These are phyloP conservation scores for Trichosanthes cucumerina DNA, from an alignment of 306 rosid genomes.

Conservation along the genomic window DNA sequence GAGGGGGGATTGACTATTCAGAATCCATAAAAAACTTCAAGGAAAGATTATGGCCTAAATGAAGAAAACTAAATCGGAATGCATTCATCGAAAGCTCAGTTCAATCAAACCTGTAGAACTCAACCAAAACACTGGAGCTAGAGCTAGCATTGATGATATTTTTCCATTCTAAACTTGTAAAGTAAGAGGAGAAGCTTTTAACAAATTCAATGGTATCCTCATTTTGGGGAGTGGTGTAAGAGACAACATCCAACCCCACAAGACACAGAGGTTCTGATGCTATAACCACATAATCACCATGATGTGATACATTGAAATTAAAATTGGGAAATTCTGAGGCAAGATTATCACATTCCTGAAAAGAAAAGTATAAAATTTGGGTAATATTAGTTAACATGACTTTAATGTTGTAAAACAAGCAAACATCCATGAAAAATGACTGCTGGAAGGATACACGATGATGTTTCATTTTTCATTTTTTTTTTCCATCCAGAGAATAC, in stretches of 20 bases:
- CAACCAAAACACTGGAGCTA: slow-evolving; percentile 37
- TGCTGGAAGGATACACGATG: background rate
- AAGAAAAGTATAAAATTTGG: background rate
- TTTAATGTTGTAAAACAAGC: background rate
- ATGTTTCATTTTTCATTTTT: background rate
- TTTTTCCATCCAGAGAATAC: background rate
- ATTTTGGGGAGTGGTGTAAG: slow-evolving; percentile 38
- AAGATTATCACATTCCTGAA: slow-evolving; percentile 38
- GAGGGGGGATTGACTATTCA: too few relatives aligned
- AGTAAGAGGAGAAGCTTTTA: slow-evolving; percentile 50
- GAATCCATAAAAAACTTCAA: background rate
- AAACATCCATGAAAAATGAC: background rate
- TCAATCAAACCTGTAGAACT: slow-evolving; percentile 57
- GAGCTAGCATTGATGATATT: slow-evolving; percentile 45
- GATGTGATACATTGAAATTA: slow-evolving; percentile 83
- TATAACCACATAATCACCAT: slow-evolving; percentile 82
- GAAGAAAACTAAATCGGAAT: slow-evolving; percentile 2
- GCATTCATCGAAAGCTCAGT: slow-evolving; percentile 1
- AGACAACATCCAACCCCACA: slow-evolving; percentile 79
- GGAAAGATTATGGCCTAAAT: background rate
- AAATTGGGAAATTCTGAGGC: slow-evolving; percentile 54
- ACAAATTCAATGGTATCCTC: slow-evolving; percentile 44
- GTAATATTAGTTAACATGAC: background rate
- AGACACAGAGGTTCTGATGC: slow-evolving; percentile 85
- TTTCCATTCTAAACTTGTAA: slow-evolving; percentile 72